These are phyloP conservation scores for Zygotorulaspora chibaensis DNA, from an alignment of 805 yeast species.

Conservation along the genomic window DNA sequence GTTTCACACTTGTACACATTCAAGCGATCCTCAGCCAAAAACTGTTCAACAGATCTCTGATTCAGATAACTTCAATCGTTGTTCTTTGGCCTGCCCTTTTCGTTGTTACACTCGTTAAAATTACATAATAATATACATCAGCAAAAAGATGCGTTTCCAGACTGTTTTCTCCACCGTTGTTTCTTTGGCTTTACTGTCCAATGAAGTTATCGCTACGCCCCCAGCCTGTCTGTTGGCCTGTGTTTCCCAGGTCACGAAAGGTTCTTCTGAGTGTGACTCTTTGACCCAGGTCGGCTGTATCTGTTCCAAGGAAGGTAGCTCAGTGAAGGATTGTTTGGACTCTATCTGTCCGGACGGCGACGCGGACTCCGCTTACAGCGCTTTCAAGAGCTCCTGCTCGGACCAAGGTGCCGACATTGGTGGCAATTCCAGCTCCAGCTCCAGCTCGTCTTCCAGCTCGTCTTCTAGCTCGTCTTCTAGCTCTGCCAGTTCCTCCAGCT, in stretches of 20 bases:
- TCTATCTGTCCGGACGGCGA: slow-evolving; percentile 63
- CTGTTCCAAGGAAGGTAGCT: slow-evolving; percentile 52
- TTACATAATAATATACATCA: neutral
- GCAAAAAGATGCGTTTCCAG: slow-evolving; percentile 27
- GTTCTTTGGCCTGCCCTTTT: neutral
- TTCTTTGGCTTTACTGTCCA: slow-evolving; percentile 27
- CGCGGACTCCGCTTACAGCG: slow-evolving; percentile 52
- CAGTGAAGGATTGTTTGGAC: slow-evolving; percentile 59
- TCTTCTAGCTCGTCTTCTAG: slow-evolving; percentile 33
- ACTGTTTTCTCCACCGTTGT: slow-evolving; percentile 26
- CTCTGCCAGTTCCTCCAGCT: slow-evolving; percentile 26
- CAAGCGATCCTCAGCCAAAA: too few species aligned
- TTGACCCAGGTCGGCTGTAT: slow-evolving; percentile 65
- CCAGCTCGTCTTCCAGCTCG: slow-evolving; percentile 34
- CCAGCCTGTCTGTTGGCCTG: slow-evolving; percentile 93
- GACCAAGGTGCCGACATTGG: slow-evolving; percentile 41
- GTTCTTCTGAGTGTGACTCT: slow-evolving; percentile 49
- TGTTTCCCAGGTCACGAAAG: slow-evolving; percentile 63
- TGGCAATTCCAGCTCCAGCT: slow-evolving; percentile 30
- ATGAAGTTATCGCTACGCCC: slow-evolving; percentile 58
- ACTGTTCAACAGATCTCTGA: too few species aligned
- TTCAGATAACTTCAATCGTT: too few species aligned
- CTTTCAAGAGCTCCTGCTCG: slow-evolving; percentile 53
- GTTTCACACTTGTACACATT: too few species aligned
- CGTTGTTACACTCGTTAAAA: neutral